Evolutionary conservation across 2,329 filamentous ascomycete species (phyloP), one percentile per base, ranked within the genome.

Genomic region (Penicillium nordicum): DNA sequence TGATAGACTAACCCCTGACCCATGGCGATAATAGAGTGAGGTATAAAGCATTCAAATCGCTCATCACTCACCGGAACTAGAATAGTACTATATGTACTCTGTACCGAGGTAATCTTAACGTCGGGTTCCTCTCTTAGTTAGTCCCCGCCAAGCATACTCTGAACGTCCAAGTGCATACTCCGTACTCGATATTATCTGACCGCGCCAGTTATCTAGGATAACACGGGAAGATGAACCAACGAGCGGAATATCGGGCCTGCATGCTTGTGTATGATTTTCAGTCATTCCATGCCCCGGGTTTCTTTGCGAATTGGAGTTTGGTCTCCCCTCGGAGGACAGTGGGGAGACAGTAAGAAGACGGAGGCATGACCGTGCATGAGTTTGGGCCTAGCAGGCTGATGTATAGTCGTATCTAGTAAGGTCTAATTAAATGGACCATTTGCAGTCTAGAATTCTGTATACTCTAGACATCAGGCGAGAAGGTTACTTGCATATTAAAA

Each of bases 311-410:
- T 21, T 52, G n/a, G 41, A 30, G 8, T 9, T 45, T 7, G 11
- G 21, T 7, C 27, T 41, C 41, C 48, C 21, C 41, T 34, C 27
- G 21, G 37, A 23, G 18, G 23, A 37, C 30, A 51, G n/a, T 16
- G 8, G 9, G 30, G n/a, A 37, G 9, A 46, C 23, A 40, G 34
- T 25, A 18, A 38, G 29, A 14, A 51, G 46, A 34, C 36, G 41
- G 53, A 46, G 48, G 5, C 11, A 55, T 36, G 50, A 36, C 57
- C 53, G 57, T 53, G 53, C 46, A 51, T 41, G 53, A 49, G 53
- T 41, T 53, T n/a, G 36, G 58, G 14, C 49, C 56, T 47, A 42
- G 34, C 36, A 25, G 12, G 9, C 23, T 14, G n/a, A 36, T 23
- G 18, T 42, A 12, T 38, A 50, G 12, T 44, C 10, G 29, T 48